Percentiles rank a stretch among this genome's conserved stretches.
These are phyloP conservation scores for Epichloe aotearoae DNA, from an alignment of 2,329 filamentous ascomycete genomes.

Conservation along the genomic window DNA sequence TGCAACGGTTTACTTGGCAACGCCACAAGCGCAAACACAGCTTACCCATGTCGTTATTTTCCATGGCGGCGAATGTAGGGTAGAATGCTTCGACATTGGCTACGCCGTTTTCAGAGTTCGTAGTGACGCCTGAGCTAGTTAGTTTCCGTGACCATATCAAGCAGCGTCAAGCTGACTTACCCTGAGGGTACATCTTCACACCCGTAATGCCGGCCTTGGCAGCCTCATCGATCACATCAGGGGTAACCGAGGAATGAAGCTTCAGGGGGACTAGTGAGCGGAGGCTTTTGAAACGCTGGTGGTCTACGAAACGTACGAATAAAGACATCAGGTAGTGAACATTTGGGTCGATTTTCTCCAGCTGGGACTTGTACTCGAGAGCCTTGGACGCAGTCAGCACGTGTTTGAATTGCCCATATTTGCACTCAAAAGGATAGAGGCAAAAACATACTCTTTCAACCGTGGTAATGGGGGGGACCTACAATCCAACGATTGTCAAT, in stretches of 20 bases:
- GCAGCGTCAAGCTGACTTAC: neutral
- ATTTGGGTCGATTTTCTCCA: slow-evolving; percentile 45
- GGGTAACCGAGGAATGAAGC: slow-evolving; percentile 49
- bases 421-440: too few relatives aligned
- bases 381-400: slow-evolving; percentile 31
- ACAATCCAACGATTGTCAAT: neutral
- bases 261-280: slow-evolving; percentile 8
- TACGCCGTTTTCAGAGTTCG: slow-evolving; percentile 57
- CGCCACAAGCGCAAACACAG: neutral
- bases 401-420: slow-evolving; percentile 5
- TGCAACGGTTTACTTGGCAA: neutral
- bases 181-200: slow-evolving; percentile 56
- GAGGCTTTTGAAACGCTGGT: neutral
- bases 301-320: slow-evolving; percentile 1
- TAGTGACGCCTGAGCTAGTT: slow-evolving; percentile 38
- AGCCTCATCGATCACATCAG: slow-evolving; percentile 59
- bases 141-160: neutral
- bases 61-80: slow-evolving; percentile 80
- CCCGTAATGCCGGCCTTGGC: slow-evolving; percentile 57
- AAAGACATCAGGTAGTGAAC: slow-evolving; percentile 60
- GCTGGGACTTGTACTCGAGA: slow-evolving; percentile 49
- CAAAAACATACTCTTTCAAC: slow-evolving; percentile 23
- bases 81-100: slow-evolving; percentile 54
- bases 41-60: slow-evolving; percentile 51
- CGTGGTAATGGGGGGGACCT: slow-evolving; percentile 48